A percentile compares a stretch with the other conserved stretches of the same genome.
phyloP scores from a whole-genome alignment of 257 asterid genomes.

The Solanum ahanhuiri region DNA sequence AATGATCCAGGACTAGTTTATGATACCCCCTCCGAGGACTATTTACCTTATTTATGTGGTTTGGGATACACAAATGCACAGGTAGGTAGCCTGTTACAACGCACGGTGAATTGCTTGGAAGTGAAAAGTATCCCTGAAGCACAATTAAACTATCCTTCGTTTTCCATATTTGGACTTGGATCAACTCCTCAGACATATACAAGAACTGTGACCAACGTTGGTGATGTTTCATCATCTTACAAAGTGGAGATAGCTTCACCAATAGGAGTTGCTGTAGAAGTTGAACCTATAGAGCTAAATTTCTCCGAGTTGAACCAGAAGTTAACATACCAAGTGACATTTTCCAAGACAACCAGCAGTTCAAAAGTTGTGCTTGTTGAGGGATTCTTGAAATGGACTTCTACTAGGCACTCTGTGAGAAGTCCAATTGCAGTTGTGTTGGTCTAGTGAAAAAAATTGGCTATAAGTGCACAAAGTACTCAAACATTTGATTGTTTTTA shows the following conservation, averaged over 20 bases:
- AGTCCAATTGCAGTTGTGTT: slow-evolving; percentile 20
- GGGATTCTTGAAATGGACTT: slow-evolving; percentile 35
- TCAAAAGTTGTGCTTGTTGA: not conserved
- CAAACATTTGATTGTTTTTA: not conserved
- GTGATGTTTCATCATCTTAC: slow-evolving; percentile 23
- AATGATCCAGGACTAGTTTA: slow-evolving; percentile 41
- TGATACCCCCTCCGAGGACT: slow-evolving; percentile 30
- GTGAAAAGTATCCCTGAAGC: slow-evolving; percentile 17
- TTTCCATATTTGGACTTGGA: not conserved
- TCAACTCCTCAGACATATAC: slow-evolving; percentile 18
- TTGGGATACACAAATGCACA: slow-evolving; percentile 20
- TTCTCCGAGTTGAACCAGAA: slow-evolving; percentile 20
- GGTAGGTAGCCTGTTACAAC: not conserved
- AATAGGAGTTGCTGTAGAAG: slow-evolving; percentile 11
- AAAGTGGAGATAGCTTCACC: slow-evolving; percentile 11
- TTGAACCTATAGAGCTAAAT: slow-evolving; percentile 9
- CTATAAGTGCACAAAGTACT: not conserved
- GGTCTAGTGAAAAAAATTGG: too few species aligned
- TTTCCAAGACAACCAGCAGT: not conserved
- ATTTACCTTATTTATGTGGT: slow-evolving; percentile 38
- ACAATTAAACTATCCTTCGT: slow-evolving; percentile 13
- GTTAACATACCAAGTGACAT: slow-evolving; percentile 21
- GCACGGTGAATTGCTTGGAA: slow-evolving; percentile 11
- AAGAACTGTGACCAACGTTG: slow-evolving; percentile 31
- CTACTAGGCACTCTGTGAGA: slow-evolving; percentile 17